These are phyloP conservation scores for Penicillium sp. DNA, from an alignment of 2,329 filamentous ascomycete species.

Conservation along the genomic window DNA sequence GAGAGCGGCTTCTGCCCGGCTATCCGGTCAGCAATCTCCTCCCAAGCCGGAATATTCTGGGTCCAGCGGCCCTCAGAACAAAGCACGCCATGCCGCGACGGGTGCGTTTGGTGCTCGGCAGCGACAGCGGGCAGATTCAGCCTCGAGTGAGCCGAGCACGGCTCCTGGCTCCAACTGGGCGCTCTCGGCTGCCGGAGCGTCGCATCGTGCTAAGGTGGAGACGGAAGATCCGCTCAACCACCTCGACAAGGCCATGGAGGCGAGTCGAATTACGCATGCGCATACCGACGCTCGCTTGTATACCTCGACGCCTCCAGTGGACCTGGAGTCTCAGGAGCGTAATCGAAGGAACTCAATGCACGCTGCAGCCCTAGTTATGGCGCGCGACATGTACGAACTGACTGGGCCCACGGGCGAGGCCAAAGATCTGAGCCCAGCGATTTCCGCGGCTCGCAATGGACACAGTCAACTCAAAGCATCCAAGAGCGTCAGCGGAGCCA, in stretches of 20 bases:
- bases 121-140: slow-evolving; percentile 61
- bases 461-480: slow-evolving; percentile 30
- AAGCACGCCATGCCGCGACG: slow-evolving; percentile 68
- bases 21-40: slow-evolving; percentile 8
- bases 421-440: slow-evolving; percentile 13
- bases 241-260: slow-evolving; percentile 41
- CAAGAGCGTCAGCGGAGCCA: slow-evolving; percentile 24
- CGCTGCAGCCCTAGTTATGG: slow-evolving; percentile 83
- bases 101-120: slow-evolving; percentile 64
- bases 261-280: slow-evolving; percentile 58
- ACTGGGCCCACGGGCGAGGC: slow-evolving; percentile 40
- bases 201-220: slow-evolving; percentile 46
- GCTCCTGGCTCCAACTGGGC: slow-evolving; percentile 51
- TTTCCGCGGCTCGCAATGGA: slow-evolving; percentile 30
- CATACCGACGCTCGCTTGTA: slow-evolving; percentile 71
- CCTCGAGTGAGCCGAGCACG: slow-evolving; percentile 42
- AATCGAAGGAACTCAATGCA: slow-evolving; percentile 65
- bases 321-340: slow-evolving; percentile 66
- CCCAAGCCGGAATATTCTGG: slow-evolving; percentile 38
- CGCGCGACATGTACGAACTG: slow-evolving; percentile 72
- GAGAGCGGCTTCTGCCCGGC: slow-evolving; percentile 10
- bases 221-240: slow-evolving; percentile 45
- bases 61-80: slow-evolving; percentile 47
- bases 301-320: slow-evolving; percentile 66
- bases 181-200: slow-evolving; percentile 65